Conservation (phyloP, 495 filamentous ascomycete genomes). For the Jackrogersella multiformis region DNA sequence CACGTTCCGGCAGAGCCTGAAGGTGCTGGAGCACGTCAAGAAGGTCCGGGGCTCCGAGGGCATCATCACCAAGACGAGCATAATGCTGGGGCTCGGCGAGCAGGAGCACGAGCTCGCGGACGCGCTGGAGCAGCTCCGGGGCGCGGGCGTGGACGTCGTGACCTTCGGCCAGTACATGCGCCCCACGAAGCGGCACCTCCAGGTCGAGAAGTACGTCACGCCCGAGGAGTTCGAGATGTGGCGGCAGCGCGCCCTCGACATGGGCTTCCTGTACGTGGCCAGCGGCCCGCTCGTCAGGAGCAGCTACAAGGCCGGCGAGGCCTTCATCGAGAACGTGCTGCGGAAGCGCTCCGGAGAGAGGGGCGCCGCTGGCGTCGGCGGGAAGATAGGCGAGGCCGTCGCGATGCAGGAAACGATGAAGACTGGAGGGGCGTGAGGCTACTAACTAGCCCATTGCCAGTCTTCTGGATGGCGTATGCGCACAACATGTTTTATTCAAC, state of each 20-base stretch:
- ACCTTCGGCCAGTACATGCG: slow-evolving; percentile 99
- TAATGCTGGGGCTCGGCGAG: slow-evolving; percentile 96
- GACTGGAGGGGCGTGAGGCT: slow-evolving; percentile 9
- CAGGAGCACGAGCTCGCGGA: slow-evolving; percentile 88
- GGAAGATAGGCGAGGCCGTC: slow-evolving; percentile 36
- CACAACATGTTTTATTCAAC: slow-evolving; percentile 19
- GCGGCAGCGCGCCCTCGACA: slow-evolving; percentile 86
- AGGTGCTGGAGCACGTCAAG: slow-evolving; percentile 85
- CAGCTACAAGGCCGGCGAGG: slow-evolving; percentile 97
- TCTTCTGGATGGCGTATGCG: background rate
- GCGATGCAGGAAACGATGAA: slow-evolving; percentile 38
- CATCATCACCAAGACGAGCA: slow-evolving; percentile 94
- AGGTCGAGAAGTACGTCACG: slow-evolving; percentile 92
- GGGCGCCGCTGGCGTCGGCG: slow-evolving; percentile 5
- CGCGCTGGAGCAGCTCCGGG: slow-evolving; percentile 80
- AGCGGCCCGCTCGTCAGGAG: slow-evolving; percentile 91
- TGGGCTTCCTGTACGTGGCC: slow-evolving; percentile 97
- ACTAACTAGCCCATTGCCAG: background rate
- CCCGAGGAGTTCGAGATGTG: slow-evolving; percentile 90
- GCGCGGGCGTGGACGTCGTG: slow-evolving; percentile 86
- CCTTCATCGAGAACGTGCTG: slow-evolving; percentile 97
- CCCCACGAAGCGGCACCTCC: slow-evolving; percentile 96
- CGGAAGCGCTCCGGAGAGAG: slow-evolving; percentile 76
- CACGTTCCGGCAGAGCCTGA: slow-evolving; percentile 84
- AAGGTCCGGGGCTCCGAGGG: slow-evolving; percentile 65